Conservation (phyloP, 208 protist genomes). For the Trypanosoma conorhini region DNA sequence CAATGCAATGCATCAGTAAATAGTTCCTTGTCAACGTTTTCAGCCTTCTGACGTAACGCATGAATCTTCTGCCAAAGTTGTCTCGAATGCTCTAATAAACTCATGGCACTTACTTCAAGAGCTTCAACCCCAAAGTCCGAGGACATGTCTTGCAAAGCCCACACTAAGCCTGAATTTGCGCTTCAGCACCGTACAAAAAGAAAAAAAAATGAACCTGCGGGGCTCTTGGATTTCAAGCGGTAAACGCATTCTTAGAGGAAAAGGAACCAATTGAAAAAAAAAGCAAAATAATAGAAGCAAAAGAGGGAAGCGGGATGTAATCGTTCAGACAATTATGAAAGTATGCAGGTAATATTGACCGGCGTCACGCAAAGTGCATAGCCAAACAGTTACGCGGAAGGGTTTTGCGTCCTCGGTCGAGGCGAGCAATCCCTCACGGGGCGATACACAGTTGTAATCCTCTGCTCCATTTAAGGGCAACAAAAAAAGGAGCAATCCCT, state of each 20-base stretch:
- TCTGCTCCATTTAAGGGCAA: too few species aligned
- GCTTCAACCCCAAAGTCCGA: constrained; percentile 30
- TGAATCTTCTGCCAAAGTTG: constrained; percentile 30
- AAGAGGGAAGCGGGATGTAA: neutral
- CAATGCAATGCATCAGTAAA: constrained; percentile 42
- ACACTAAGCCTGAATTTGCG: neutral
- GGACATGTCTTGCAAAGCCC: neutral
- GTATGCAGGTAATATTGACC: too few species aligned
- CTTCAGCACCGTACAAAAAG: neutral
- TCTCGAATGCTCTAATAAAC: constrained; percentile 24
- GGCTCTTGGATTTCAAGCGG: neutral
- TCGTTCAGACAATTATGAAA: neutral
- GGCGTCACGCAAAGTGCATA: too few species aligned
- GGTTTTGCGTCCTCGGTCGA: too few species aligned
- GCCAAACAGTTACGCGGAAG: too few species aligned
- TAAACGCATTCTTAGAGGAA: neutral
- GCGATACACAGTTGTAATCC: too few species aligned
- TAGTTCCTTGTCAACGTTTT: constrained; percentile 5
- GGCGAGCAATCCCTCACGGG: too few species aligned
- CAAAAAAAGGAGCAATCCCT: too few species aligned
- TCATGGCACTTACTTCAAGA: constrained; percentile 23
- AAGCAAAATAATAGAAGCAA: neutral
- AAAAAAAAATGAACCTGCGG: neutral
- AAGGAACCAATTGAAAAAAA: constrained; percentile 3
- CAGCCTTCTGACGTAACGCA: neutral